Evolutionary conservation across 1,284 basidiomycete species (phyloP).

Genomic region (Ceratorhiza oryzae-sativae): DNA sequence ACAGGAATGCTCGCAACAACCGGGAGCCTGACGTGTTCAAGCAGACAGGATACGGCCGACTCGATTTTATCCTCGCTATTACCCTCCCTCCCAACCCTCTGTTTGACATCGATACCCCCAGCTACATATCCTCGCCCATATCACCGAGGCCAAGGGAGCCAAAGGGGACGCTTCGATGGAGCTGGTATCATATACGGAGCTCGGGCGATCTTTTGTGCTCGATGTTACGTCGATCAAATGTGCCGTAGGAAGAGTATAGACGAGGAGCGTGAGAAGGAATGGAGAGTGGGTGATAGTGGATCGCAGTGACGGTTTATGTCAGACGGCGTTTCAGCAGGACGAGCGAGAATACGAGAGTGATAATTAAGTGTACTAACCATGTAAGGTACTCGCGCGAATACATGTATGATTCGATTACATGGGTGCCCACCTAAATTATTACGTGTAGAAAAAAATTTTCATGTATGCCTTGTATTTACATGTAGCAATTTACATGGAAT

Average conservation of each 20-base stretch:
- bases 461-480: too few relatives aligned
- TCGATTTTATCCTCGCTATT: constrained; percentile 43
- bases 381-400: too few relatives aligned
- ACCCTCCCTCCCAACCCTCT: not conserved
- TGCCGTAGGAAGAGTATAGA: not conserved
- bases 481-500: too few relatives aligned
- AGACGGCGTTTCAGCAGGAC: not conserved
- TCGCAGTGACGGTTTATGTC: not conserved
- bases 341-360: not conserved
- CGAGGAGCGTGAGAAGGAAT: not conserved
- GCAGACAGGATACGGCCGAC: constrained; percentile 45
- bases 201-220: constrained; percentile 9
- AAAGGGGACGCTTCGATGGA: not conserved
- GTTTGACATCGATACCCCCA: not conserved
- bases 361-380: too few relatives aligned
- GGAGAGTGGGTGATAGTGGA: constrained; percentile 8
- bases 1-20: constrained; percentile 44
- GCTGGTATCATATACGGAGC: not conserved
- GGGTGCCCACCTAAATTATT: too few relatives aligned
- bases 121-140: constrained; percentile 1
- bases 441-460: too few relatives aligned
- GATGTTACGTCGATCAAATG: constrained; percentile 7
- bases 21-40: constrained; percentile 21
- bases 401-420: too few relatives aligned
- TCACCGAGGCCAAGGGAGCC: not conserved